A percentile compares a stretch with the other conserved stretches of the same genome.
Conservation (phyloP, 2,329 filamentous ascomycete species). For the Fusarium transvaalense region DNA sequence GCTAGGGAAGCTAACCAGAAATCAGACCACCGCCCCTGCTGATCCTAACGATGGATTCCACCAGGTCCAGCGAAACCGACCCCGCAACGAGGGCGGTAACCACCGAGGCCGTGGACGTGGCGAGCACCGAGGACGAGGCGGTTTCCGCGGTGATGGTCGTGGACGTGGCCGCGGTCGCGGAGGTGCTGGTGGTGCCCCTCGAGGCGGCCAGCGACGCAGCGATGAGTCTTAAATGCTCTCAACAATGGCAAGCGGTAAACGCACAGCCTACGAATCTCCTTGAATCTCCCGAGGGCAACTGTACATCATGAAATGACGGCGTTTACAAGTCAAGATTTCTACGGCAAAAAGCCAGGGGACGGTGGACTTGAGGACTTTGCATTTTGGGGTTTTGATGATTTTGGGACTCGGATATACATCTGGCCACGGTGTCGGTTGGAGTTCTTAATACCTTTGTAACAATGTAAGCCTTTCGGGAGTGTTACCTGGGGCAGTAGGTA, state of each 20-base stretch:
- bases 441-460: slow-evolving; percentile 49
- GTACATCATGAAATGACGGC: slow-evolving; percentile 58
- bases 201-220: slow-evolving; percentile 55
- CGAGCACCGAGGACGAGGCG: slow-evolving; percentile 65
- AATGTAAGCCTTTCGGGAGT: slow-evolving; percentile 43
- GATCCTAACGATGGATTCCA: slow-evolving; percentile 76
- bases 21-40: slow-evolving; percentile 53
- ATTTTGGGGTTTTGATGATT: slow-evolving; percentile 52
- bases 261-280: slow-evolving; percentile 48
- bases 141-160: slow-evolving; percentile 62
- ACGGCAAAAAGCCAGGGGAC: slow-evolving; percentile 46
- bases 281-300: slow-evolving; percentile 52
- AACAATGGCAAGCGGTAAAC: slow-evolving; percentile 45
- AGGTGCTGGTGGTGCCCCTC: slow-evolving; percentile 51
- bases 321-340: slow-evolving; percentile 51
- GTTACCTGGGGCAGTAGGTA: slow-evolving; percentile 42
- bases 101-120: slow-evolving; percentile 61
- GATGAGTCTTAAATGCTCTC: slow-evolving; percentile 55
- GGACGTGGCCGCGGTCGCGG: slow-evolving; percentile 58
- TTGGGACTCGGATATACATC: slow-evolving; percentile 48
- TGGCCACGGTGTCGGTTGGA: slow-evolving; percentile 48
- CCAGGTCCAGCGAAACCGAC: slow-evolving; percentile 73
- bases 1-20: slow-evolving; percentile 21
- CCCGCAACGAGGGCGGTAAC: slow-evolving; percentile 63
- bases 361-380: slow-evolving; percentile 45